These are phyloP conservation scores for Eremothecium gossypii DNA, from an alignment of 1,139 yeast genomes.

Conservation along the genomic window DNA sequence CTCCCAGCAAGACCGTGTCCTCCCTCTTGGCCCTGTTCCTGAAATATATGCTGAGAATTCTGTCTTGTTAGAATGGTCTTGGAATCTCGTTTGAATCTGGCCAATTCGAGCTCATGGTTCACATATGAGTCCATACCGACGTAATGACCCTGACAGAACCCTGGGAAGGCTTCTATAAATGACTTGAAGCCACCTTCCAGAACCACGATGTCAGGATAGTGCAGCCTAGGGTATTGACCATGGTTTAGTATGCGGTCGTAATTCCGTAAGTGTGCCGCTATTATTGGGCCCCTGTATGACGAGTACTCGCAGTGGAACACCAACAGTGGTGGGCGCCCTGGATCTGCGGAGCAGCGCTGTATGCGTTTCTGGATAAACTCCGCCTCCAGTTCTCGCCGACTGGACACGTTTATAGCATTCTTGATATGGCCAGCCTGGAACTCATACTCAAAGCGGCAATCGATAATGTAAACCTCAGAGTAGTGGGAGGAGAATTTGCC, in stretches of 20 bases:
- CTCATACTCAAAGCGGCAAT: constrained; percentile 90
- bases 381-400: constrained; percentile 47
- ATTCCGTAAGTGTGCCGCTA: constrained; percentile 80
- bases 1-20: background rate
- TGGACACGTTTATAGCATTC: constrained; percentile 70
- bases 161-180: constrained; percentile 45
- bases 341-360: constrained; percentile 5
- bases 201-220: constrained; percentile 81
- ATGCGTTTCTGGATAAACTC: constrained; percentile 14
- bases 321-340: constrained; percentile 38
- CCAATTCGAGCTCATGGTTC: constrained; percentile 63
- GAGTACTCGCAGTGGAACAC: constrained; percentile 94
- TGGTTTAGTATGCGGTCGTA: constrained; percentile 70
- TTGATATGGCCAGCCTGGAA: constrained; percentile 85
- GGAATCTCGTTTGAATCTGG: constrained; percentile 52
- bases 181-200: constrained; percentile 85
- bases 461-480: constrained; percentile 57
- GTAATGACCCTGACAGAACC: constrained; percentile 66
- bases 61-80: constrained; percentile 36
- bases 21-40: background rate
- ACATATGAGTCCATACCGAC: constrained; percentile 79
- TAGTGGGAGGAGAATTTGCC: constrained; percentile 48
- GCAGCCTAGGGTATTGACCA: constrained; percentile 66
- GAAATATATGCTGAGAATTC: constrained; percentile 26
- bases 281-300: constrained; percentile 82